These are phyloP conservation scores for Torulaspora delbrueckii DNA, from an alignment of 805 yeast species.

Conservation along the genomic window DNA sequence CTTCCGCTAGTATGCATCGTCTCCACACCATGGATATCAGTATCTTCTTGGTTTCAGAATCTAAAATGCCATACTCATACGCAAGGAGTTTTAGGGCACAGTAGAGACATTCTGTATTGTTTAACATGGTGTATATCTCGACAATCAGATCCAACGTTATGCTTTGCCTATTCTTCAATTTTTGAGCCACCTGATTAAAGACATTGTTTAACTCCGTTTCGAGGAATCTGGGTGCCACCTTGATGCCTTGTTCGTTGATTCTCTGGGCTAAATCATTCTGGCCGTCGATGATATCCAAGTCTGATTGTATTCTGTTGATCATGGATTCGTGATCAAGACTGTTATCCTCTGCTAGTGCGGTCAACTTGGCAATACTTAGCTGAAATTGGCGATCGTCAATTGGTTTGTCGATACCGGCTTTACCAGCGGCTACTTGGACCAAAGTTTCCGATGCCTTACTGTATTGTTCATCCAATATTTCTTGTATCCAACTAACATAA, in stretches of 20 bases:
- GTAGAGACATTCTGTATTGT: constrained; percentile 36
- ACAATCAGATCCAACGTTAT: constrained; percentile 45
- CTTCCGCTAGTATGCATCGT: constrained; percentile 51
- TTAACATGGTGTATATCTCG: constrained; percentile 47
- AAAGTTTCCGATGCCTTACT: constrained; percentile 47
- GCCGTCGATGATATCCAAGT: constrained; percentile 45
- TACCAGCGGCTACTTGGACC: constrained; percentile 38
- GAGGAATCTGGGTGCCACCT: constrained; percentile 24
- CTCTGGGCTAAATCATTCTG: constrained; percentile 41
- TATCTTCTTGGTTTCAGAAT: constrained; percentile 33
- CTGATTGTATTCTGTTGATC: constrained; percentile 46
- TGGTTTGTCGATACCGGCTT: constrained; percentile 40
- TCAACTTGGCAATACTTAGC: constrained; percentile 66
- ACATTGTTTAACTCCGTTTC: constrained; percentile 22
- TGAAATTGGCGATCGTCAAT: constrained; percentile 43
- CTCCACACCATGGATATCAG: constrained; percentile 49
- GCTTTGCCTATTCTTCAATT: constrained; percentile 33
- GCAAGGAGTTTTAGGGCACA: constrained; percentile 51
- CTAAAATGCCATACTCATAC: constrained; percentile 27
- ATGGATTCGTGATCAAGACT: constrained; percentile 7
- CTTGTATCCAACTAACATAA: constrained; percentile 67
- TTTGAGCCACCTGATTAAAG: constrained; percentile 22
- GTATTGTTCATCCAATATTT: constrained; percentile 50
- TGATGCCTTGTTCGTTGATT: constrained; percentile 22
- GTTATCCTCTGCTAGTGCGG: constrained; percentile 43